phyloP scores from a whole-genome alignment of 2,329 filamentous ascomycete species.

The Metarhizium anisopliae region DNA sequence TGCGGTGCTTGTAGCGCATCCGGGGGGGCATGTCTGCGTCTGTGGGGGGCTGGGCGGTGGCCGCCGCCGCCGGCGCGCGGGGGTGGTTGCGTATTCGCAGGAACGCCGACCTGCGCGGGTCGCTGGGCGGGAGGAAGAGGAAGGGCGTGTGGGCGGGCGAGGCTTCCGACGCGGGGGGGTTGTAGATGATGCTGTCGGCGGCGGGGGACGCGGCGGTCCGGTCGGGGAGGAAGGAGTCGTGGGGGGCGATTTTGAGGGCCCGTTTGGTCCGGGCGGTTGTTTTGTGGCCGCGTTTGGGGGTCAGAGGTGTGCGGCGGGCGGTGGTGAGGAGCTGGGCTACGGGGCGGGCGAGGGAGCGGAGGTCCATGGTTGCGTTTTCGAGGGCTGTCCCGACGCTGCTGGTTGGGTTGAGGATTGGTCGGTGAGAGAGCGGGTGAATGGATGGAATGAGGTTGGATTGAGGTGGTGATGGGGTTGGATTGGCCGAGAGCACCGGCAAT shows the following conservation, averaged over 20 bases:
- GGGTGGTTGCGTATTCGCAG: slow-evolving; percentile 32
- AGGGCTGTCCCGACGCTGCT: neutral
- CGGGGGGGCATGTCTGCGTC: slow-evolving; percentile 24
- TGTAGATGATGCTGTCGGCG: slow-evolving; percentile 42
- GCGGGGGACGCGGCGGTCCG: slow-evolving; percentile 20
- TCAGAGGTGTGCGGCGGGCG: slow-evolving; percentile 14
- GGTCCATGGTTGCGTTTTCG: slow-evolving; percentile 21
- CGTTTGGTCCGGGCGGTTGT: slow-evolving; percentile 46
- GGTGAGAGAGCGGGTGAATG: no score
- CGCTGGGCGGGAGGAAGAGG: slow-evolving; percentile 52
- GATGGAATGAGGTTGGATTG: no score
- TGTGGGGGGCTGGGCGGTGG: slow-evolving; percentile 6
- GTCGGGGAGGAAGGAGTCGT: slow-evolving; percentile 47
- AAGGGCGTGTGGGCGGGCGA: slow-evolving; percentile 58
- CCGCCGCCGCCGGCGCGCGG: slow-evolving; percentile 12
- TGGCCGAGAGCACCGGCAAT: neutral
- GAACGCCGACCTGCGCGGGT: slow-evolving; percentile 43
- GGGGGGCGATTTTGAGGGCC: slow-evolving; percentile 49
- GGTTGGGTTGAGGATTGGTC: neutral
- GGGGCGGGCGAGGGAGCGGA: slow-evolving; percentile 25
- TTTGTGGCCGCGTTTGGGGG: slow-evolving; percentile 35
- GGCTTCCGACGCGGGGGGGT: slow-evolving; percentile 44
- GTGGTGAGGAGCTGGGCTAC: slow-evolving; percentile 22
- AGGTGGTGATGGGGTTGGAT: neutral
- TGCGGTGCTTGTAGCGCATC: slow-evolving; percentile 25